Evolutionary conservation across 2,329 filamentous ascomycete species (phyloP).

Genomic region (Colletotrichum lindemuthianum): DNA sequence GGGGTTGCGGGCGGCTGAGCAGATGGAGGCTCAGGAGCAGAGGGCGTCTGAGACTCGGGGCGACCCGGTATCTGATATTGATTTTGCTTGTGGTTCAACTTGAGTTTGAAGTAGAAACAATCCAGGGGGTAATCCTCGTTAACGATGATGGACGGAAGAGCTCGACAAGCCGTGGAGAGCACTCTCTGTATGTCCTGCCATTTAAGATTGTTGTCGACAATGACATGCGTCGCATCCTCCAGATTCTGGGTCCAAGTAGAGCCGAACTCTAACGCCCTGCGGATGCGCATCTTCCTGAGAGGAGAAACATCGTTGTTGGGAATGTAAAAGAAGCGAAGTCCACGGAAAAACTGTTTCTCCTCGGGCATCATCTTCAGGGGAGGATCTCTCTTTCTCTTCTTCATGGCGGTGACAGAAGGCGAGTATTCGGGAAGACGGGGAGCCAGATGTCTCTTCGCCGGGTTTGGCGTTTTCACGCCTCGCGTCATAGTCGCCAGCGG

Average conservation of each 20-base stretch:
- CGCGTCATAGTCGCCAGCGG: slow-evolving; percentile 10
- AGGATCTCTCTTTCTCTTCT: slow-evolving; percentile 58
- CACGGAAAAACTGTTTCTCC: slow-evolving; percentile 66
- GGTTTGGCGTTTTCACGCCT: slow-evolving; percentile 46
- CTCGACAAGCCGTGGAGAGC: slow-evolving; percentile 52
- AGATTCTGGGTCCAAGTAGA: slow-evolving; percentile 74
- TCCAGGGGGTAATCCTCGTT: slow-evolving; percentile 76
- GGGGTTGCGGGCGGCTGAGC: background rate
- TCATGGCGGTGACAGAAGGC: slow-evolving; percentile 40
- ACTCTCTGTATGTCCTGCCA: slow-evolving; percentile 71
- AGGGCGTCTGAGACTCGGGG: slow-evolving; percentile 40
- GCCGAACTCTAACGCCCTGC: slow-evolving; percentile 78
- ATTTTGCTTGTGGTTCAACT: slow-evolving; percentile 68
- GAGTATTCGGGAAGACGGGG: slow-evolving; percentile 21
- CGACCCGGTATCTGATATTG: slow-evolving; percentile 69
- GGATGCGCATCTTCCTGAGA: slow-evolving; percentile 75
- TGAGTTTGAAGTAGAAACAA: slow-evolving; percentile 66
- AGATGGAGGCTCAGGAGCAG: slow-evolving; percentile 35
- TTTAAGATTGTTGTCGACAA: slow-evolving; percentile 76
- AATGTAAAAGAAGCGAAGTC: slow-evolving; percentile 78
- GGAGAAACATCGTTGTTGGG: slow-evolving; percentile 81
- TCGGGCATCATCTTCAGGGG: slow-evolving; percentile 59
- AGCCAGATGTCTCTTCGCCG: slow-evolving; percentile 35
- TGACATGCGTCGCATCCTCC: slow-evolving; percentile 75
- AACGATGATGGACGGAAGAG: slow-evolving; percentile 61